Evolutionary conservation across 1,139 yeast species (phyloP).

Genomic region (Pichia sp.): DNA sequence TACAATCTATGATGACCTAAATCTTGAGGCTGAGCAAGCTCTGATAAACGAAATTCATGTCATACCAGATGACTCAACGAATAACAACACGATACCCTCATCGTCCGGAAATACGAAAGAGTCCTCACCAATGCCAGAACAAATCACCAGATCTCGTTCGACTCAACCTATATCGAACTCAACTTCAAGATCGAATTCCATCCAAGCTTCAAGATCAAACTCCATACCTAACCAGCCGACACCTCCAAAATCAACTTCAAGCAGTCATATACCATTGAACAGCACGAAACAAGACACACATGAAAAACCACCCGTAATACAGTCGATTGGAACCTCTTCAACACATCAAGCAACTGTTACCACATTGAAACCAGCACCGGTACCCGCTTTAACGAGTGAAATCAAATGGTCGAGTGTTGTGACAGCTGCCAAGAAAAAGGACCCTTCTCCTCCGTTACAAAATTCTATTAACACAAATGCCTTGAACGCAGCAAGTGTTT

Average conservation of each 20-base stretch:
- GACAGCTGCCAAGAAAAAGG: slow-evolving; percentile 36
- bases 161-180: slow-evolving; percentile 10
- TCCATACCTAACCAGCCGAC: slow-evolving; percentile 15
- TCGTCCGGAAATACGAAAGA: background rate
- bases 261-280: background rate
- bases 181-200: slow-evolving; percentile 12
- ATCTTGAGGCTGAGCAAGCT: slow-evolving; percentile 53
- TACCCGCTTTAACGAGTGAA: slow-evolving; percentile 59
- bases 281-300: slow-evolving; percentile 4
- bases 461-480: slow-evolving; percentile 27
- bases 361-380: slow-evolving; percentile 62
- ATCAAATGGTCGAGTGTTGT: slow-evolving; percentile 71
- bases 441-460: slow-evolving; percentile 3
- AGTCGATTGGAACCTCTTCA: slow-evolving; percentile 16
- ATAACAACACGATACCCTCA: background rate
- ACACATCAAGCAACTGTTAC: slow-evolving; percentile 27
- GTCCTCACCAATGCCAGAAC: slow-evolving; percentile 8
- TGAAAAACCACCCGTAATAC: slow-evolving; percentile 17
- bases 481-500: slow-evolving; percentile 33
- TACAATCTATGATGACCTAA: slow-evolving; percentile 65
- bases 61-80: slow-evolving; percentile 25
- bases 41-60: slow-evolving; percentile 44
- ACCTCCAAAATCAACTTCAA: slow-evolving; percentile 3
- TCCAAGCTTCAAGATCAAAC: slow-evolving; percentile 11
- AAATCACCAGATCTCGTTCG: slow-evolving; percentile 6